phyloP scores from a whole-genome alignment of 1,284 basidiomycete species.

The Phaffia rhodozyma region DNA sequence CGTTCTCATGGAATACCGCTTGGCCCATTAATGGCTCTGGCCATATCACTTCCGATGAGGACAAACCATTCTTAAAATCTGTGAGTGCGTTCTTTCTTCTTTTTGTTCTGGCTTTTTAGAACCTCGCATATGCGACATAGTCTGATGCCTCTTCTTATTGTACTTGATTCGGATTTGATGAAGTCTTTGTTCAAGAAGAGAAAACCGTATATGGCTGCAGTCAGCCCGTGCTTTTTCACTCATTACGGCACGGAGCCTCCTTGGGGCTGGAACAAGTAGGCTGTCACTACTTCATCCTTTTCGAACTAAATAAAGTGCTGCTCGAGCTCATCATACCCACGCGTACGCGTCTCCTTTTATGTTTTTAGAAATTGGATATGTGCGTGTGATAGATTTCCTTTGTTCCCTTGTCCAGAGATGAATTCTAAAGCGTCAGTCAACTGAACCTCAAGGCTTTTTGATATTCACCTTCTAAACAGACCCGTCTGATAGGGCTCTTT shows the following conservation, averaged over 20 bases:
- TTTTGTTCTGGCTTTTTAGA: background rate
- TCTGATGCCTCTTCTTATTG: background rate
- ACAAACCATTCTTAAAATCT: constrained; percentile 26
- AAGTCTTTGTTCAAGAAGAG: constrained; percentile 18
- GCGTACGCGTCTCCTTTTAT: background rate
- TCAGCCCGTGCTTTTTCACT: constrained; percentile 52
- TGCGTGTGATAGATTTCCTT: constrained; percentile 10
- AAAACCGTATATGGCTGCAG: constrained; percentile 48
- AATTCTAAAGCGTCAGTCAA: background rate
- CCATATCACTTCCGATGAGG: constrained; percentile 24
- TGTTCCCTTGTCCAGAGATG: background rate
- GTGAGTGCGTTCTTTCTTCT: constrained; percentile 22
- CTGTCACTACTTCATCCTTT: background rate
- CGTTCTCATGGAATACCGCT: constrained; percentile 34
- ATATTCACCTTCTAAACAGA: constrained; percentile 19
- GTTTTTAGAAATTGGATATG: constrained; percentile 31
- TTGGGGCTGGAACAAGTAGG: constrained; percentile 35
- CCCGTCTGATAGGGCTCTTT: constrained; percentile 35
- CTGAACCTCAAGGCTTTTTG: too few species aligned
- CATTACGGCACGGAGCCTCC: constrained; percentile 34
- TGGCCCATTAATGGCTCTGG: constrained; percentile 29
- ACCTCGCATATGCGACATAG: background rate
- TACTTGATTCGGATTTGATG: background rate
- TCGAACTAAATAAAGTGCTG: background rate
- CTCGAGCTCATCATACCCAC: background rate